Percentiles rank a stretch among this genome's conserved stretches.
Evolutionary conservation across 2,329 filamentous ascomycete species (phyloP).

Genomic region (Colletotrichum australisinense): DNA sequence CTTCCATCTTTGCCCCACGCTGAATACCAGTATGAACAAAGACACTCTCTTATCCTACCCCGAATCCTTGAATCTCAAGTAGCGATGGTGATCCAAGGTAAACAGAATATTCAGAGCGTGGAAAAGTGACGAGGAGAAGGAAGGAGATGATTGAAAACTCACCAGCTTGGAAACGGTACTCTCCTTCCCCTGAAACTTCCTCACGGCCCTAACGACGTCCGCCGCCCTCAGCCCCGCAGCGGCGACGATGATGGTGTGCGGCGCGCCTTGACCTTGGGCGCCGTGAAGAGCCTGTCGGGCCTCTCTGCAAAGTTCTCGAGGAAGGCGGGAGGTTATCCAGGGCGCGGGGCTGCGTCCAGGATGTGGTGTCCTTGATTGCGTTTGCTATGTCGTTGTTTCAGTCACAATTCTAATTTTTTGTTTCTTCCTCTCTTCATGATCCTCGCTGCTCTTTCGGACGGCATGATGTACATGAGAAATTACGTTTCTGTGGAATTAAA

Average conservation of each 20-base stretch:
- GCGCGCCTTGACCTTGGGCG: constrained; percentile 75
- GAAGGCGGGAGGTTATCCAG: constrained; percentile 81
- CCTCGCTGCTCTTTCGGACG: background rate
- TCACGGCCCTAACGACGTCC: constrained; percentile 80
- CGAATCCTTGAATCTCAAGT: no score
- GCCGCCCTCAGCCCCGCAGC: constrained; percentile 87
- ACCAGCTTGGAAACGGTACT: constrained; percentile 84
- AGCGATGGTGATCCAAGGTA: no score
- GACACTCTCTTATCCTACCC: no score
- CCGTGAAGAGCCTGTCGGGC: constrained; percentile 68
- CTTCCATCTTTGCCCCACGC: background rate
- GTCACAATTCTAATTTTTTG: background rate
- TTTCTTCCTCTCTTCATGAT: background rate
- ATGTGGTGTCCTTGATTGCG: constrained; percentile 83
- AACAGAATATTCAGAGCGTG: no score
- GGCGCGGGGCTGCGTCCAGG: constrained; percentile 74
- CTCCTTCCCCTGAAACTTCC: constrained; percentile 83
- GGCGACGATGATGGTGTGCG: constrained; percentile 91
- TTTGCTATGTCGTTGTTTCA: constrained; percentile 61
- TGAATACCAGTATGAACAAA: no score
- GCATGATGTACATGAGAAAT: background rate
- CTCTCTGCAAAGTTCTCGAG: constrained; percentile 74
- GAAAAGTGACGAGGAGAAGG: no score
- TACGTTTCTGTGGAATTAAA: no score
- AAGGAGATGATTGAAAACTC: no score